Conservation (phyloP, 148 eudicot genomes). For the Fagopyrum homotropicum region DNA sequence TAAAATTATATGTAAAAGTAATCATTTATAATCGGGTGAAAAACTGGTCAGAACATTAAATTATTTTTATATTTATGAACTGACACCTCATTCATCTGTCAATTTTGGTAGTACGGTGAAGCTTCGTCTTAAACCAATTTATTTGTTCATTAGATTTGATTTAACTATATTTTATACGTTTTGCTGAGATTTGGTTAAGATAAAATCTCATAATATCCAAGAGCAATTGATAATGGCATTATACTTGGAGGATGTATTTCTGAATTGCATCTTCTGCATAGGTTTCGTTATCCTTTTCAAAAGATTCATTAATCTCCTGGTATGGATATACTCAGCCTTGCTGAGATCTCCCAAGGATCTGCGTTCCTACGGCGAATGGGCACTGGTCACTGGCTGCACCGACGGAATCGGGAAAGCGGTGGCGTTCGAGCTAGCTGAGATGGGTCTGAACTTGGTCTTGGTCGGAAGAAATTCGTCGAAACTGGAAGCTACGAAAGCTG, state of each 20-base stretch:
- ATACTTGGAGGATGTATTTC: background rate
- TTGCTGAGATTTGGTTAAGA: too few relatives aligned
- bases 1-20: too few relatives aligned
- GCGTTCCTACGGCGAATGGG: constrained; percentile 59
- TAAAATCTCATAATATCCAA: too few relatives aligned
- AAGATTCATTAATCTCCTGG: constrained; percentile 22
- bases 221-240: background rate
- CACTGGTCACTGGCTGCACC: constrained; percentile 67
- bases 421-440: constrained; percentile 49
- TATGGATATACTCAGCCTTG: constrained; percentile 35
- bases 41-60: too few relatives aligned
- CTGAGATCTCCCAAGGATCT: constrained; percentile 49
- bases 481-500: background rate
- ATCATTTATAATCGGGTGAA: too few relatives aligned
- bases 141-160: too few relatives aligned
- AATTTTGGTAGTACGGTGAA: too few relatives aligned
- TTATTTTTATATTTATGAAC: too few relatives aligned
- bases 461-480: background rate
- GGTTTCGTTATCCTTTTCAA: constrained; percentile 36
- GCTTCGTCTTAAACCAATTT: too few relatives aligned
- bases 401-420: constrained; percentile 78
- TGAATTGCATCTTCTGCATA: constrained; percentile 21
- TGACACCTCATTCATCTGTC: too few relatives aligned
- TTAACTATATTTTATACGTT: too few relatives aligned
- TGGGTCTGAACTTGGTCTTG: constrained; percentile 14